Conservation (phyloP, 768 basidiomycete genomes). For the Lentinus tigrinus region DNA sequence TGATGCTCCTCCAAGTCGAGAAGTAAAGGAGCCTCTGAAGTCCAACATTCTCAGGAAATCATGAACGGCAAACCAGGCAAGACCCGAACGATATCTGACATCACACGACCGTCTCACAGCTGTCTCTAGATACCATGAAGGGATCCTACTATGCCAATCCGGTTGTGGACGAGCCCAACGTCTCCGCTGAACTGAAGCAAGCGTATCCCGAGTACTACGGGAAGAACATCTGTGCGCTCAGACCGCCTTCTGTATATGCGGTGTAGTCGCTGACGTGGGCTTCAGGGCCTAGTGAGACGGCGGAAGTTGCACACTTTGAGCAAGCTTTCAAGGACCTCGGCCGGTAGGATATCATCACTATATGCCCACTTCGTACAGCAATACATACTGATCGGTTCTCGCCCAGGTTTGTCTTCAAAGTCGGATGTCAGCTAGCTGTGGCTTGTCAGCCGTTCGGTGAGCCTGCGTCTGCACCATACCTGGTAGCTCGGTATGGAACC, state of each 20-base stretch:
- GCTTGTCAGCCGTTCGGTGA: constrained; percentile 93
- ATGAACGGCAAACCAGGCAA: constrained; percentile 91
- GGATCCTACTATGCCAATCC: constrained; percentile 96
- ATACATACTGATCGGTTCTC: too few species aligned
- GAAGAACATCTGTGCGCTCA: constrained; percentile 74
- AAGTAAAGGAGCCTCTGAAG: background rate
- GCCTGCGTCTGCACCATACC: constrained; percentile 16
- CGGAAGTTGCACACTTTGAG: constrained; percentile 74
- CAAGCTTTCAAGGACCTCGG: constrained; percentile 86
- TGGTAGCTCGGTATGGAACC: background rate
- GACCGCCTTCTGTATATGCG: background rate
- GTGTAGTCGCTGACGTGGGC: background rate
- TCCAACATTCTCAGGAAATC: too few species aligned
- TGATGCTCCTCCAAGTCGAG: background rate
- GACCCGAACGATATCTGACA: background rate
- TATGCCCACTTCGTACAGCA: too few species aligned
- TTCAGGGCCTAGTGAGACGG: constrained; percentile 67
- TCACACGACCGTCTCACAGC: background rate
- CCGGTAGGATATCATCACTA: constrained; percentile 37
- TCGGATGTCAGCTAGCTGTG: constrained; percentile 76
- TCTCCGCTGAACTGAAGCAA: constrained; percentile 50
- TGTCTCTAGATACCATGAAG: constrained; percentile 67
- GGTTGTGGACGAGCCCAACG: constrained; percentile 61
- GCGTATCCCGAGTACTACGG: constrained; percentile 85
- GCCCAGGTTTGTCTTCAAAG: constrained; percentile 71